phyloP scores from a whole-genome alignment of 179 eudicot genomes.

The Corrigiola litoralis region DNA sequence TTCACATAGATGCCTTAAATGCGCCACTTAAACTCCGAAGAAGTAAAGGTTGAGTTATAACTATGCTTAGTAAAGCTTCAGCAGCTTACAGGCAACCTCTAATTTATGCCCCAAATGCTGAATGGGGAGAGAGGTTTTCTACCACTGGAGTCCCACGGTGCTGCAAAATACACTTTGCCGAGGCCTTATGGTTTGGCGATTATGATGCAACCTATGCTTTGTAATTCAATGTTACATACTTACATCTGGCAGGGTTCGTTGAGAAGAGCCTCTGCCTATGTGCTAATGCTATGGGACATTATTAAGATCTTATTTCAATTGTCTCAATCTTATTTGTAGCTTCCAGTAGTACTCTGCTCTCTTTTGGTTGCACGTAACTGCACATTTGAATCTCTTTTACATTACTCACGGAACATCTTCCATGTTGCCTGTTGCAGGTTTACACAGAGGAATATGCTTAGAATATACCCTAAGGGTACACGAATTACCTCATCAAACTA shows the following conservation, averaged over 20 bases:
- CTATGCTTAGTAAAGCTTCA: background rate
- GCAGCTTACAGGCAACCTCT: background rate
- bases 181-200: background rate
- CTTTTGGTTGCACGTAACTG: background rate
- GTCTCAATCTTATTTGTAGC: background rate
- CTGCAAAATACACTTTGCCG: no score
- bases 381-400: background rate
- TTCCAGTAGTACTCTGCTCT: background rate
- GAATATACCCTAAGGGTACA: constrained; percentile 89
- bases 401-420: background rate
- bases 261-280: no score
- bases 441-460: constrained; percentile 71
- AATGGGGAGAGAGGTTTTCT: background rate
- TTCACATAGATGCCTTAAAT: background rate
- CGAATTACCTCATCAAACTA: constrained; percentile 85
- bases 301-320: no score
- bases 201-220: background rate
- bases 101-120: background rate
- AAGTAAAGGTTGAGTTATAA: background rate
- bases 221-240: background rate
- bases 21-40: background rate
- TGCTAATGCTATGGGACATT: no score
- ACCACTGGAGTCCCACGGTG: no score
- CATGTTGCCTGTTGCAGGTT: constrained; percentile 37
- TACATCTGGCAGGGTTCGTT: no score